Evolutionary conservation across 1,284 basidiomycete genomes (phyloP).

Genomic region (Earliella scabrosa): DNA sequence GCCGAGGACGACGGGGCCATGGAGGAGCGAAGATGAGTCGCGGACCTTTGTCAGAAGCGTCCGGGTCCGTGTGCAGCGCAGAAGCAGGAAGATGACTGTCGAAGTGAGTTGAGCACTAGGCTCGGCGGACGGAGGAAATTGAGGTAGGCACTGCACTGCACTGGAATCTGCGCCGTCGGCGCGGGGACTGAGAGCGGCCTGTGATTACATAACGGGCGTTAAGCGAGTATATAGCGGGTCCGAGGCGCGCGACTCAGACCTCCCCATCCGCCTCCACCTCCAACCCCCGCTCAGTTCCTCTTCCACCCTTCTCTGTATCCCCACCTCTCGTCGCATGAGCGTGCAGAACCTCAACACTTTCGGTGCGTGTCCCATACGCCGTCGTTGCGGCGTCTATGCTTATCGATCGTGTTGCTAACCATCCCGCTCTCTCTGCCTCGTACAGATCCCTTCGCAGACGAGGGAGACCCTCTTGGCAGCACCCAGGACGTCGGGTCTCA

Average conservation of each 20-base stretch:
- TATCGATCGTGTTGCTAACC: slow-evolving; percentile 36
- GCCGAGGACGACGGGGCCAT: slow-evolving; percentile 1
- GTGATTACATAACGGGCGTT: slow-evolving; percentile 34
- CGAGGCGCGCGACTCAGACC: slow-evolving; percentile 31
- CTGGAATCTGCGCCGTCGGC: too few species aligned
- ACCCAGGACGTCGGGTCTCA: slow-evolving; percentile 62
- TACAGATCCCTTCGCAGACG: slow-evolving; percentile 93
- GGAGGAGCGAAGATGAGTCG: not conserved
- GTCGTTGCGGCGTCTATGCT: slow-evolving; percentile 21
- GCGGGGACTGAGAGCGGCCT: slow-evolving; percentile 13
- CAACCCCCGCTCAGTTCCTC: slow-evolving; percentile 52
- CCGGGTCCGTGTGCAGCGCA: not conserved
- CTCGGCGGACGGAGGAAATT: not conserved
- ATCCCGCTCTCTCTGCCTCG: not conserved
- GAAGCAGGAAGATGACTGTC: not conserved
- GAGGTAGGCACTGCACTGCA: not conserved
- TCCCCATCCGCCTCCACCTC: slow-evolving; percentile 32
- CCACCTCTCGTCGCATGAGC: slow-evolving; percentile 77
- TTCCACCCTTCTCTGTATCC: slow-evolving; percentile 36
- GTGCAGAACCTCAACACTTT: slow-evolving; percentile 86
- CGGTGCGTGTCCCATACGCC: slow-evolving; percentile 50
- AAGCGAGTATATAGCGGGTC: slow-evolving; percentile 28
- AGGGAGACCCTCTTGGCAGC: slow-evolving; percentile 78
- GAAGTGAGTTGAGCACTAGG: not conserved
- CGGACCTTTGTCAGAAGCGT: not conserved